Percentiles rank a stretch among this genome's conserved stretches.
Conservation (phyloP, 192 early-diverging fungal genomes). For the Piromyces finnis region DNA sequence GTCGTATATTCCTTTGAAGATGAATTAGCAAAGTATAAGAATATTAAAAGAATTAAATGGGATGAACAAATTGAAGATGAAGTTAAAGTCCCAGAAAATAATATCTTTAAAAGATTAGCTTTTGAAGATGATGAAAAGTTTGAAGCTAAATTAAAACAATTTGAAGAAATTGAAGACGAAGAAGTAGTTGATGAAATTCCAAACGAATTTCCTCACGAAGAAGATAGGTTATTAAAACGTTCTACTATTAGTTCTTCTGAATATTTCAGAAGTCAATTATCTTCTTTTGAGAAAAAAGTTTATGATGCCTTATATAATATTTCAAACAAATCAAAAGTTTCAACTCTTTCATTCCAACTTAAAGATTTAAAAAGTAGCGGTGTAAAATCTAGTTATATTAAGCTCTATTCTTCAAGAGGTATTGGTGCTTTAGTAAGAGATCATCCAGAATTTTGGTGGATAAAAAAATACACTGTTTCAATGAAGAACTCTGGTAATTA, state of each 20-base stretch:
- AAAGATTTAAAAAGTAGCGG: neutral
- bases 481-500: neutral
- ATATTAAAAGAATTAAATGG: neutral
- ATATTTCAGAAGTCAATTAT: neutral
- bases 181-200: neutral
- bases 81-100: neutral
- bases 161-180: neutral
- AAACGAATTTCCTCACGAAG: neutral
- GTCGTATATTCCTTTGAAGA: neutral
- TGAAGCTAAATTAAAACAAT: neutral
- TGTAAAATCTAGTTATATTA: neutral
- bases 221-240: neutral
- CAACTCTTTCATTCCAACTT: neutral
- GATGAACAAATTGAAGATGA: neutral
- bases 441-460: neutral
- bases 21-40: neutral
- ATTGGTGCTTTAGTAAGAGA: neutral
- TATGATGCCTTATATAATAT: neutral
- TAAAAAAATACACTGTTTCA: neutral
- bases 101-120: neutral
- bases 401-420: neutral
- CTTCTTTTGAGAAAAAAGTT: neutral
- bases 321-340: neutral
- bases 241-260: neutral
- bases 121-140: neutral